Percentiles rank a stretch among this genome's conserved stretches.
These are phyloP conservation scores for Blastobotrys illinoisensis DNA, from an alignment of 1,139 yeast species.

Conservation along the genomic window DNA sequence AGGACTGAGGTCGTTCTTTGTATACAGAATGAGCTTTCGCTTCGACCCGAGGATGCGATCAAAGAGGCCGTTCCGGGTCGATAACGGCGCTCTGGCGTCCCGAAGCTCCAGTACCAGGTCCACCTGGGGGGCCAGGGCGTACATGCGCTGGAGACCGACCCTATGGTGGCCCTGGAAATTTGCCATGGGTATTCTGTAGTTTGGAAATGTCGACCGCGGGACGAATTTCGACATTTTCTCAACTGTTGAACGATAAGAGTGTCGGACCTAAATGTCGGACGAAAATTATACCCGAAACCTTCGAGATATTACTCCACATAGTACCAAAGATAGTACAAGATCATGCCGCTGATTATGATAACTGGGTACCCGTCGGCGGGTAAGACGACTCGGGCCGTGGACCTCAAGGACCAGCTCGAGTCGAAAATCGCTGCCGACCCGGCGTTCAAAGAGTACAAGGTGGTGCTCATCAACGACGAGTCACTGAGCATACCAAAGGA, in stretches of 20 bases:
- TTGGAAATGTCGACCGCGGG: constrained; percentile 45
- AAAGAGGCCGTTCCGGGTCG: constrained; percentile 76
- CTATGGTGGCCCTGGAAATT: constrained; percentile 92
- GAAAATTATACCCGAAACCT: background rate
- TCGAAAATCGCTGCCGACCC: constrained; percentile 40
- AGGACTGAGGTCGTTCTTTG: constrained; percentile 51
- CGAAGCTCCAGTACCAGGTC: constrained; percentile 79
- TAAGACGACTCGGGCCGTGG: constrained; percentile 66
- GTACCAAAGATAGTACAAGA: background rate
- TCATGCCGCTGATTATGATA: constrained; percentile 78
- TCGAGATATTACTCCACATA: background rate
- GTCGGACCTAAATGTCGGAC: background rate
- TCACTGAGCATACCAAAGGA: constrained; percentile 64
- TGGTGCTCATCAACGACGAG: constrained; percentile 73
- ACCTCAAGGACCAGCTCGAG: constrained; percentile 46
- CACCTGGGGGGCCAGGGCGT: constrained; percentile 69
- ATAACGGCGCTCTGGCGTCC: constrained; percentile 83
- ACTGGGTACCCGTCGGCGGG: constrained; percentile 88
- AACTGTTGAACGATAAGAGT: background rate
- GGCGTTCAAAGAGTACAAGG: constrained; percentile 30
- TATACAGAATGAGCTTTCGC: constrained; percentile 57
- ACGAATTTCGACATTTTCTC: constrained; percentile 18
- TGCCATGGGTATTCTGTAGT: constrained; percentile 61
- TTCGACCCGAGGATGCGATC: constrained; percentile 60
- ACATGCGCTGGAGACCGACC: constrained; percentile 66